Evolutionary conservation across 129 eudicot species (phyloP), one percentile per base, ranked within the genome.

Genomic region (Centaurea solstitialis): DNA sequence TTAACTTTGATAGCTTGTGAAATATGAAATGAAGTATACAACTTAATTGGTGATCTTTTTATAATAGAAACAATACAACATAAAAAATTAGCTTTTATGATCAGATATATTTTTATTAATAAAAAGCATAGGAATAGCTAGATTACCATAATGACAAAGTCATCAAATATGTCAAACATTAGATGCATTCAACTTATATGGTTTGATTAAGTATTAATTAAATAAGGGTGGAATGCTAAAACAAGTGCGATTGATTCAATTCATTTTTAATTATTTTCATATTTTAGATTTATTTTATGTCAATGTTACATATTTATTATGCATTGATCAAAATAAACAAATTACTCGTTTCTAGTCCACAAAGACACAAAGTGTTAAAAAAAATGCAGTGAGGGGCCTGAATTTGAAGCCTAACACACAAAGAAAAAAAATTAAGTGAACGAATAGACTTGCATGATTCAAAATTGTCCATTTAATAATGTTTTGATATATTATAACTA

Each of bases 71-170:
- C 57, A 45, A 45, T 30, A 7, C 57, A 74, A 33, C 40, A 75
- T 21, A 11, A 64, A 50, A 50, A 50, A 50, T 21, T 15, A 7
- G 1, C 17, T 0, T 15, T 15, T 20, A n/a, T 4, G 21, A 17
- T 17, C 15, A 0, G 59, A 47, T 17, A 47, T 2, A 47, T 6
- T 5, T 47, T 47, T 47, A 47, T 15, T 11, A 11, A 61, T 10
- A 35, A 23, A 74, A 9, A 57, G 71, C 38, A 26, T 26, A 26
- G 1, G 2, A 26, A 1, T 26, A 26, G 0, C 5, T n/a, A 18
- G 23, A 24, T 68, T 80, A 59, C 38, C 59, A 72, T 41, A 3
- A 62, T 6, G 72, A 80, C 23, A 11, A 72, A 59, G 78, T 80
- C 79, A 30, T 81, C 79, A 47, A 47, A 47, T 13, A 47, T 12